Base-by-base conservation (phyloP, 371 early-diverging fungal genomes). In the Chytridiales sp. region DNA sequence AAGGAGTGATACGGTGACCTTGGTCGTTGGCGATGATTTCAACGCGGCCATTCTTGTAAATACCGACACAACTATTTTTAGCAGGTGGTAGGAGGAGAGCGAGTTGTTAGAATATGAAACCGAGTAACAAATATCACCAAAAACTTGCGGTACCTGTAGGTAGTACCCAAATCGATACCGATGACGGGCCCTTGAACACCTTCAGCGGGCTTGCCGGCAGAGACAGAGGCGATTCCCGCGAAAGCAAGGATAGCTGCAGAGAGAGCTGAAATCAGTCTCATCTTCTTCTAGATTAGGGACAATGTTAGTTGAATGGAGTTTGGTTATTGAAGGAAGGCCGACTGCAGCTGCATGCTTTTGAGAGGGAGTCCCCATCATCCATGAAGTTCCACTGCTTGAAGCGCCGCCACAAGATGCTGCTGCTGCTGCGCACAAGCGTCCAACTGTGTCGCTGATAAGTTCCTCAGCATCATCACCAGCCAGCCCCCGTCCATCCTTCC, bases 1-100 rank as follows among this genome's bases (percentile, higher is more conserved):
- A 92, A 24, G 96, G 94, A 36, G 92, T 93, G 54, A 92, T 92
- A 72, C 90, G 85, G 68, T 86, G 76, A 62, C 91, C 91, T 36
- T 66, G 85, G 49, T 87, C 84, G 73, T 90, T 90, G 62, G 85
- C 83, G 63, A 92, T 85, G 68, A 93, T 91, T 64, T 83, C 83
- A 63, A 91, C 85, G 36, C 69, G 72, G n/a, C 76, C 80, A 59
- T 83, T 69, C 64, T 79, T 74, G 59, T 77, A 73, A 17, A 87
- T 70, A 56, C 82, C 79, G 17, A 79, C 79, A 72, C 76, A 78
- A 47, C 72, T 72, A 51, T 4, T 4, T 15, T 39, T 22, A 8
- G 31, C 27, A n/a, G 6, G 19, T 34, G n/a, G 59, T 13, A n/a
- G 19, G 17, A 46, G 49, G 17, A 55, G 19, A 31, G 35, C 9